Evolutionary conservation across 2,329 filamentous ascomycete species (phyloP).

Genomic region (Tetracladium maxilliforme): DNA sequence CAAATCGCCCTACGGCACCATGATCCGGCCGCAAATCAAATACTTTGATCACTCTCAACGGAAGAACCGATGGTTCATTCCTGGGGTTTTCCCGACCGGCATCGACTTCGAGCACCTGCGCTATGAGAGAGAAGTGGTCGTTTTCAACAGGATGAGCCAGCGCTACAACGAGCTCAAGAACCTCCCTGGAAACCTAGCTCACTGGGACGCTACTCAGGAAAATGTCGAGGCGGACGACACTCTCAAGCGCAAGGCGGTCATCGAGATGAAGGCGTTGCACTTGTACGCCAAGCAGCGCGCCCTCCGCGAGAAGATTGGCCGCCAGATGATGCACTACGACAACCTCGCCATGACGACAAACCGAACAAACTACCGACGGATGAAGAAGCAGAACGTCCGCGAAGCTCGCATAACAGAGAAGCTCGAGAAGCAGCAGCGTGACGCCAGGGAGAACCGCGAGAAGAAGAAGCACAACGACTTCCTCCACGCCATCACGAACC

Average conservation of each 20-base stretch:
- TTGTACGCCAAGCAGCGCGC: slow-evolving; percentile 80
- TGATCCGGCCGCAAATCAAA: slow-evolving; percentile 38
- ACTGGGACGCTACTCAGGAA: slow-evolving; percentile 69
- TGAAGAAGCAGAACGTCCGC: slow-evolving; percentile 93
- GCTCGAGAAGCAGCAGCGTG: slow-evolving; percentile 95
- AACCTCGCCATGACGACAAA: slow-evolving; percentile 97
- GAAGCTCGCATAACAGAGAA: slow-evolving; percentile 98
- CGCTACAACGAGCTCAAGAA: slow-evolving; percentile 74
- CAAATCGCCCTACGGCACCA: slow-evolving; percentile 54
- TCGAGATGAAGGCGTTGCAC: slow-evolving; percentile 85
- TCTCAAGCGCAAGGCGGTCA: slow-evolving; percentile 77
- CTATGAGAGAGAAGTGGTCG: slow-evolving; percentile 72
- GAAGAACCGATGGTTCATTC: slow-evolving; percentile 64
- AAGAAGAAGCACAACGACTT: slow-evolving; percentile 96
- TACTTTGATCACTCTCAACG: slow-evolving; percentile 69
- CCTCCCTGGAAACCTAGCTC: slow-evolving; percentile 70
- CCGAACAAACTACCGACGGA: slow-evolving; percentile 73
- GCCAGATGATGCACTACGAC: slow-evolving; percentile 89
- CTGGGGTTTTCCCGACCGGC: slow-evolving; percentile 77
- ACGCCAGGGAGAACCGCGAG: slow-evolving; percentile 88
- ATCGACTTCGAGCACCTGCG: slow-evolving; percentile 76
- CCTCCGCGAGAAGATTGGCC: slow-evolving; percentile 73
- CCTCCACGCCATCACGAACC: slow-evolving; percentile 70
- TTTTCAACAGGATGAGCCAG: slow-evolving; percentile 81
- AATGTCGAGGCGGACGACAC: slow-evolving; percentile 58